phyloP scores from a whole-genome alignment of 768 basidiomycete species.

The Pulveroboletus frians region DNA sequence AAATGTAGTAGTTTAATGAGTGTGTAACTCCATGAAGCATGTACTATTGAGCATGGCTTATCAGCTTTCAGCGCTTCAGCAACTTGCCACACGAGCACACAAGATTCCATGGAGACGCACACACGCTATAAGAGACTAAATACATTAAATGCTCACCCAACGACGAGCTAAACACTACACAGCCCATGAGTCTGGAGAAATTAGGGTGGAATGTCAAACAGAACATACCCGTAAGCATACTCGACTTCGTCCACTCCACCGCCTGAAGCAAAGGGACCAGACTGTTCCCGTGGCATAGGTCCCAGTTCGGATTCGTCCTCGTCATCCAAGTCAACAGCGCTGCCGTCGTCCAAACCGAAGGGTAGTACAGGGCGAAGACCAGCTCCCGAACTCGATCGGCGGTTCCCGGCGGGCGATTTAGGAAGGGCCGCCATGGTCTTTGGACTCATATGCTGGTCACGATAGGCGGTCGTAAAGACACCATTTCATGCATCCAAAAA shows the following conservation, averaged over 20 bases:
- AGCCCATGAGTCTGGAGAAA: slow-evolving; percentile 8
- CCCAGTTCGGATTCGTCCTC: slow-evolving; percentile 72
- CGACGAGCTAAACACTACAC: slow-evolving; percentile 20
- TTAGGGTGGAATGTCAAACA: neutral
- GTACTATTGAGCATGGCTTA: too few relatives aligned
- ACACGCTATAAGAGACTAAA: neutral
- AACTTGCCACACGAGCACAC: neutral
- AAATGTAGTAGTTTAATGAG: neutral
- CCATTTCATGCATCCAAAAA: neutral
- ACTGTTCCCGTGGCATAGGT: slow-evolving; percentile 69
- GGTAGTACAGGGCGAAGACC: slow-evolving; percentile 80
- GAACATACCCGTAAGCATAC: slow-evolving; percentile 74
- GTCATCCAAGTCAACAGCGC: slow-evolving; percentile 65
- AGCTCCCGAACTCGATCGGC: slow-evolving; percentile 79
- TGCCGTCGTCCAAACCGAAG: slow-evolving; percentile 70
- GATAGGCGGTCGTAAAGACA: neutral
- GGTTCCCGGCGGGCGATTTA: slow-evolving; percentile 78
- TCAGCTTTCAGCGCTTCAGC: neutral
- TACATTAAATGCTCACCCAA: neutral
- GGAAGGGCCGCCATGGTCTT: slow-evolving; percentile 91
- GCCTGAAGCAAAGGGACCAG: slow-evolving; percentile 69
- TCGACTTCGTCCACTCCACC: slow-evolving; percentile 89
- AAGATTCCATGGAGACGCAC: neutral
- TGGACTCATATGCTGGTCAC: slow-evolving; percentile 83
- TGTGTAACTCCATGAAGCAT: neutral